Conservation (phyloP, 805 yeast species). For the Yarrowia phangngaensis region DNA sequence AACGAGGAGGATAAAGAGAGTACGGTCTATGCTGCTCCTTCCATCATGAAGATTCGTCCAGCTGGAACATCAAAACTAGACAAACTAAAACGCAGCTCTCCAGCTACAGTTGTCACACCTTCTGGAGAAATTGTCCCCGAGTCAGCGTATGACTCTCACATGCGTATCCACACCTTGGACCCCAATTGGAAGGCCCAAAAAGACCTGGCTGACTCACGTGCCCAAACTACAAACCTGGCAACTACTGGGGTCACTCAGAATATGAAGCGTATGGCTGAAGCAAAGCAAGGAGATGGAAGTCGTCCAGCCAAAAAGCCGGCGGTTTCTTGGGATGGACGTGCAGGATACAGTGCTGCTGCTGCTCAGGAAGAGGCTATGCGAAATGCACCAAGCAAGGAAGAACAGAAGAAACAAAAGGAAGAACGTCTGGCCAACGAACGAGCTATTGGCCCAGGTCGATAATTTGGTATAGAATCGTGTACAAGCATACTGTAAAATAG, state of each 20-base stretch:
- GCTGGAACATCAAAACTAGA: slow-evolving; percentile 66
- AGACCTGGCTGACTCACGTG: slow-evolving; percentile 38
- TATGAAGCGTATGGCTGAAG: slow-evolving; percentile 40
- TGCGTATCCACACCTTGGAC: slow-evolving; percentile 65
- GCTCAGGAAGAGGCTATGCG: slow-evolving; percentile 31
- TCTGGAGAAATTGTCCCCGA: slow-evolving; percentile 71
- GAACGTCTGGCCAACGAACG: slow-evolving; percentile 26
- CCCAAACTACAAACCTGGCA: slow-evolving; percentile 39
- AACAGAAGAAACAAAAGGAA: slow-evolving; percentile 28
- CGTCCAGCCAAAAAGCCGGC: slow-evolving; percentile 28
- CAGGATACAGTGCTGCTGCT: slow-evolving; percentile 29
- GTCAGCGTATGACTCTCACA: slow-evolving; percentile 59
- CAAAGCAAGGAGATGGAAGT: slow-evolving; percentile 31
- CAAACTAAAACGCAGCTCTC: slow-evolving; percentile 31
- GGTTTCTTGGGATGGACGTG: slow-evolving; percentile 35
- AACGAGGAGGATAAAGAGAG: slow-evolving; percentile 20
- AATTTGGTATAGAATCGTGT: neutral
- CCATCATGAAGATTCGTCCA: slow-evolving; percentile 56
- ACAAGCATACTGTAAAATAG: too few relatives aligned
- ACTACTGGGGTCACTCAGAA: slow-evolving; percentile 40
- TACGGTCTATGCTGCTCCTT: slow-evolving; percentile 8
- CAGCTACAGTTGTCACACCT: slow-evolving; percentile 44
- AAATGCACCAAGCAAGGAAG: slow-evolving; percentile 28
- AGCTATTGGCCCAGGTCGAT: slow-evolving; percentile 25
- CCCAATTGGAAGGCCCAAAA: slow-evolving; percentile 73